Conservation (phyloP, 495 filamentous ascomycete genomes). For the Opeltia flavorubescens region DNA sequence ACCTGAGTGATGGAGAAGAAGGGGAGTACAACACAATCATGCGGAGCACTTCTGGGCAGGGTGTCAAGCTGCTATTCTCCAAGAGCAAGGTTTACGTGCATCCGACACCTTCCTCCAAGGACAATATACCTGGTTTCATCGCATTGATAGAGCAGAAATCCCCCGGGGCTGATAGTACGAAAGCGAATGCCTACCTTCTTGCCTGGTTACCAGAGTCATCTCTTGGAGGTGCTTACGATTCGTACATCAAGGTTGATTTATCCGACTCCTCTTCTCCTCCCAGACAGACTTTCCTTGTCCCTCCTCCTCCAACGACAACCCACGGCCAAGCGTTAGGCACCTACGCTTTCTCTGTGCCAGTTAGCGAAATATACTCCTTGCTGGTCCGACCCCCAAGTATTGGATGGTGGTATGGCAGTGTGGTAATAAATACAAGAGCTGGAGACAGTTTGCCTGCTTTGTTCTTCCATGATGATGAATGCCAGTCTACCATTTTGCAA, state of each 20-base stretch:
- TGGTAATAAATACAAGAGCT: slow-evolving; percentile 79
- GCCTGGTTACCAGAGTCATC: slow-evolving; percentile 91
- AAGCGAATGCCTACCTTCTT: slow-evolving; percentile 53
- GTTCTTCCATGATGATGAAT: slow-evolving; percentile 96
- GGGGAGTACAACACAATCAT: slow-evolving; percentile 92
- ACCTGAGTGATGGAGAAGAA: slow-evolving; percentile 92
- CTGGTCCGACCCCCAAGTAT: slow-evolving; percentile 83
- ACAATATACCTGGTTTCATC: slow-evolving; percentile 94
- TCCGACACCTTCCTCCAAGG: slow-evolving; percentile 80
- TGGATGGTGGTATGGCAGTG: slow-evolving; percentile 95
- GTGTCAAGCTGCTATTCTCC: slow-evolving; percentile 89
- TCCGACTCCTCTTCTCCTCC: slow-evolving; percentile 67
- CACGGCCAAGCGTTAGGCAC: slow-evolving; percentile 58
- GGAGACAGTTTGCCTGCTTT: slow-evolving; percentile 89
- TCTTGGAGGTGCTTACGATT: slow-evolving; percentile 69
- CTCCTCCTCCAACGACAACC: slow-evolving; percentile 70
- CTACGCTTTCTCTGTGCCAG: slow-evolving; percentile 86
- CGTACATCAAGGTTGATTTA: slow-evolving; percentile 91
- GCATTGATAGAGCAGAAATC: slow-evolving; percentile 87
- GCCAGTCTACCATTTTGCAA: slow-evolving; percentile 86
- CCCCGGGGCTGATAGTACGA: slow-evolving; percentile 32
- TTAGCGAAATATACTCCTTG: slow-evolving; percentile 78
- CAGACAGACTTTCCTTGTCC: slow-evolving; percentile 78
- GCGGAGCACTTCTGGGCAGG: slow-evolving; percentile 60
- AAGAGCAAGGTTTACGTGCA: slow-evolving; percentile 99